These are phyloP conservation scores for Curvularia sp. DNA, from an alignment of 2,329 filamentous ascomycete species.

Conservation along the genomic window DNA sequence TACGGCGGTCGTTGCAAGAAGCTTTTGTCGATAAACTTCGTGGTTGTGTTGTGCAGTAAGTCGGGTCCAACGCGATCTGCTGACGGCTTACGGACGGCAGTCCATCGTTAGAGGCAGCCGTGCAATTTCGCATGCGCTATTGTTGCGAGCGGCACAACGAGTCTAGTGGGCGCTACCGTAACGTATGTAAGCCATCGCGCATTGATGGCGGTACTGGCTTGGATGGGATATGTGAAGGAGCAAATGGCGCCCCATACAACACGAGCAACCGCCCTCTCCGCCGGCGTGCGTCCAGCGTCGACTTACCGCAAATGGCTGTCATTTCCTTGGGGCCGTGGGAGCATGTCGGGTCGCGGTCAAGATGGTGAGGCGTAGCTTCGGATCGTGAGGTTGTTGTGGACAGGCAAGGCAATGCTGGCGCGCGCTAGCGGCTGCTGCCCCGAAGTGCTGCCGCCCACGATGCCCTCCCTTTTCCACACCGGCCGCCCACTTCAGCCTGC, in stretches of 20 bases:
- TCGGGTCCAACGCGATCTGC: background rate
- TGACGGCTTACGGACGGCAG: background rate
- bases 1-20: background rate
- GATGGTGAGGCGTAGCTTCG: conserved; percentile 2
- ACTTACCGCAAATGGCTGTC: conserved; percentile 16
- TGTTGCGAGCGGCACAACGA: conserved; percentile 16
- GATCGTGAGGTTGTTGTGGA: background rate
- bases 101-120: conserved; percentile 1
- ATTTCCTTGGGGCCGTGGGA: conserved; percentile 10
- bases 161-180: conserved; percentile 25
- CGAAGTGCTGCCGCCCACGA: conserved; percentile 13
- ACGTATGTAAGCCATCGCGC: conserved; percentile 14
- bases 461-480: background rate
- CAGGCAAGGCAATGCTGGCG: conserved; percentile 5
- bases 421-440: conserved; percentile 4
- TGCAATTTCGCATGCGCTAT: conserved; percentile 28
- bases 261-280: conserved; percentile 13
- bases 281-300: conserved; percentile 6
- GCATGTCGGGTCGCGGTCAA: background rate
- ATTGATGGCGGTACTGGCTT: conserved; percentile 16
- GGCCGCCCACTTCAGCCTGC: background rate
- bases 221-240: conserved; percentile 15
- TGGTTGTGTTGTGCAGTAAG: background rate
- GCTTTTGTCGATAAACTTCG: background rate
- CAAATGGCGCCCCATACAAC: conserved; percentile 27